These are phyloP conservation scores for Nakazawaea ishiwadae DNA, from an alignment of 805 yeast species.

Conservation along the genomic window DNA sequence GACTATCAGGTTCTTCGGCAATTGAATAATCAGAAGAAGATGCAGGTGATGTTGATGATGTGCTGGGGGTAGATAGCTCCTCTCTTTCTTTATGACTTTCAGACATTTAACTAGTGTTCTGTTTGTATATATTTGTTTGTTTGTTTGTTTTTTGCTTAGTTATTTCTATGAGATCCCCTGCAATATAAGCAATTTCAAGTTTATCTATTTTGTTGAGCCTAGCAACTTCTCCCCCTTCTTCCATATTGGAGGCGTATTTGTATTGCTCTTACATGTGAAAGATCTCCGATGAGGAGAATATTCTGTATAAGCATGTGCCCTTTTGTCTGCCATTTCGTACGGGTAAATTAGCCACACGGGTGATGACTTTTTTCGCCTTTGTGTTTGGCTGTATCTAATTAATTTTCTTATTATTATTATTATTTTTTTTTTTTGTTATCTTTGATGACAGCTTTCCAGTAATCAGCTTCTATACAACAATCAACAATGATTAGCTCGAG, in stretches of 20 bases:
- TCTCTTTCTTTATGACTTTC: neutral
- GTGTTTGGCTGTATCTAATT: too few species aligned
- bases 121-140: neutral
- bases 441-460: neutral
- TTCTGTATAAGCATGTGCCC: too few species aligned
- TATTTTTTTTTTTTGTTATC: too few species aligned
- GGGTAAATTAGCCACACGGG: too few species aligned
- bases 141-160: neutral
- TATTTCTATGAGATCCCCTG: too few species aligned
- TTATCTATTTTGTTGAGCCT: neutral
- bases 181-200: too few species aligned
- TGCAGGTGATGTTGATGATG: neutral
- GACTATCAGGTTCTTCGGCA: neutral
- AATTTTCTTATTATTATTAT: too few species aligned
- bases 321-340: neutral
- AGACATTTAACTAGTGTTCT: neutral
- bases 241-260: neutral
- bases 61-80: too few species aligned
- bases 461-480: neutral
- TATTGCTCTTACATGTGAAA: too few species aligned
- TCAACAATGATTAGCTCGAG: neutral
- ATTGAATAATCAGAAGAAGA: slow-evolving; percentile 1
- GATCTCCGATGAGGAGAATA: too few species aligned
- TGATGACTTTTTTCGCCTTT: too few species aligned
- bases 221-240: neutral